A percentile compares a stretch with the other conserved stretches of the same genome.
phyloP scores from a whole-genome alignment of 2,329 filamentous ascomycete species.

The Coniochaeta prunicola region DNA sequence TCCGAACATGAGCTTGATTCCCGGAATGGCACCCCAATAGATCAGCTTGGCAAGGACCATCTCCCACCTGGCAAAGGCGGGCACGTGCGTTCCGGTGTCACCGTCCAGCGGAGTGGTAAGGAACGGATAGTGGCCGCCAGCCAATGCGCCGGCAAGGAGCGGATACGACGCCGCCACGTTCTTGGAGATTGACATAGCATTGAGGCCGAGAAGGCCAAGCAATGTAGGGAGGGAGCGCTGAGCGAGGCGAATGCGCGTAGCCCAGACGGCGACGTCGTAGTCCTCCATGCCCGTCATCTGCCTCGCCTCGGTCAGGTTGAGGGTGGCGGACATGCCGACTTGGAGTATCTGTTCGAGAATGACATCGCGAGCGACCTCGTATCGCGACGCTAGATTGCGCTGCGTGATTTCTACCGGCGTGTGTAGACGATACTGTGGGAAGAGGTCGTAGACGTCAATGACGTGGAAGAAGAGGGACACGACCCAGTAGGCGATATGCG shows the following conservation, averaged over 20 bases:
- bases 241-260: conserved; percentile 68
- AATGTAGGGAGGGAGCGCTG: conserved; percentile 71
- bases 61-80: conserved; percentile 82
- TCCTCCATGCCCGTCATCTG: conserved; percentile 71
- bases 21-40: conserved; percentile 73
- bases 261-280: conserved; percentile 87
- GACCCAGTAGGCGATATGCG: conserved; percentile 81
- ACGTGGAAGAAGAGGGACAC: conserved; percentile 81
- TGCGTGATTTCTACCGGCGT: conserved; percentile 86
- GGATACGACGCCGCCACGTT: conserved; percentile 66
- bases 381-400: conserved; percentile 78
- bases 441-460: conserved; percentile 78
- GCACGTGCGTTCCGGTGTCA: conserved; percentile 44
- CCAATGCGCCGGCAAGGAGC: conserved; percentile 65
- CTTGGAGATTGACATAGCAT: conserved; percentile 67
- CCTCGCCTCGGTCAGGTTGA: conserved; percentile 66
- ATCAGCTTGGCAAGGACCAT: conserved; percentile 64
- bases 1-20: conserved; percentile 67
- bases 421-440: conserved; percentile 87
- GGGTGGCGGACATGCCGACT: conserved; percentile 58
- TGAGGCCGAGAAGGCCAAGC: conserved; percentile 66
- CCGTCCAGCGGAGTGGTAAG: conserved; percentile 53
- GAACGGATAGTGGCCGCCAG: conserved; percentile 74
- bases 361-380: conserved; percentile 84
- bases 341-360: conserved; percentile 89